Percentiles rank a stretch among this genome's conserved stretches.
phyloP scores from a whole-genome alignment of 805 yeast genomes.

The Jamesozyma rosinii region DNA sequence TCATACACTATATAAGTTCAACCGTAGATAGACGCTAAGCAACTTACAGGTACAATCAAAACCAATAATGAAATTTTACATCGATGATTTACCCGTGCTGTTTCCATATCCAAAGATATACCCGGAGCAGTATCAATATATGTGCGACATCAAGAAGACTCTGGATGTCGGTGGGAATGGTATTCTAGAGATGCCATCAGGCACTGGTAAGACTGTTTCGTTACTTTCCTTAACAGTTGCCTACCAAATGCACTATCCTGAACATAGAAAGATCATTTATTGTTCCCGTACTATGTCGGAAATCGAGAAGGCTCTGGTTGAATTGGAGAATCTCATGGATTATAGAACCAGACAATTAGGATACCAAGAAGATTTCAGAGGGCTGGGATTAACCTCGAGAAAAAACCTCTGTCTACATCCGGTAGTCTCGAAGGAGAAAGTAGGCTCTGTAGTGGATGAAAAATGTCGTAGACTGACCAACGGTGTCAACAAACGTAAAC shows the following conservation, averaged over 20 bases:
- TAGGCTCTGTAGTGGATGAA: slow-evolving; percentile 91
- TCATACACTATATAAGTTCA: no score
- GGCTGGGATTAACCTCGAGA: slow-evolving; percentile 87
- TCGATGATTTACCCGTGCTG: slow-evolving; percentile 90
- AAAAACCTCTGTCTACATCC: slow-evolving; percentile 92
- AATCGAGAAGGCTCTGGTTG: slow-evolving; percentile 93
- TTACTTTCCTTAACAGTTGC: slow-evolving; percentile 86
- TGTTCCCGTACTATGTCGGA: slow-evolving; percentile 99
- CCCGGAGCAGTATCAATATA: slow-evolving; percentile 96
- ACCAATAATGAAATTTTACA: slow-evolving; percentile 54
- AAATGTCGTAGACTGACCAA: slow-evolving; percentile 90
- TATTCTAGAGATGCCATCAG: slow-evolving; percentile 98
- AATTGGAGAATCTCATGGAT: slow-evolving; percentile 79
- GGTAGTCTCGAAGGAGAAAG: slow-evolving; percentile 72
- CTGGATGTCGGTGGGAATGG: slow-evolving; percentile 95
- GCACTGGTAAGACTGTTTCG: slow-evolving; percentile 96
- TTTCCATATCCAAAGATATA: slow-evolving; percentile 95
- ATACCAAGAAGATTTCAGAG: slow-evolving; percentile 80
- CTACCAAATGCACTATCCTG: slow-evolving; percentile 90
- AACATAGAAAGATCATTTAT: slow-evolving; percentile 81
- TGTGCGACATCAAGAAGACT: slow-evolving; percentile 90
- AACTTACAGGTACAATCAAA: neutral
- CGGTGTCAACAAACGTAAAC: slow-evolving; percentile 67
- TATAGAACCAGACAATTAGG: slow-evolving; percentile 79
- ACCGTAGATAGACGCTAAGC: neutral